Evolutionary conservation across 1,139 yeast species (phyloP), one percentile per base, ranked within the genome.

Genomic region (Schizosaccharomyces versatilis): DNA sequence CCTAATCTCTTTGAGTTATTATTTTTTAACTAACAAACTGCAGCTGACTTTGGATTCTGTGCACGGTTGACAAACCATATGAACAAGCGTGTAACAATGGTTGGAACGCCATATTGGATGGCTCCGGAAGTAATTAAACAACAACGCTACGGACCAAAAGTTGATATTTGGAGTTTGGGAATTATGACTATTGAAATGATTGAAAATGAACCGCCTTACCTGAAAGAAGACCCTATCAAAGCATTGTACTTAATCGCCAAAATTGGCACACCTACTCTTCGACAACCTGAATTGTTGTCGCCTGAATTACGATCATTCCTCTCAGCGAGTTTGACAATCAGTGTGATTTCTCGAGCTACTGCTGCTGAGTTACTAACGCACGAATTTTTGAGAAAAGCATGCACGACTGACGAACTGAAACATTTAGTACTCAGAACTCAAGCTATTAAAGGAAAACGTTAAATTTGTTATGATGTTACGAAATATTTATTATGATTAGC

Each of bases 71-170:
- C 83, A 61, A 97, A 88, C 64, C 73, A 77, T 54, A 81, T 84
- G 58, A 70, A 81, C 59, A 88, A 88, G 68, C 78, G 98, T 67
- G 86, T 94, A 7, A 90, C 98, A 2, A 84, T 90, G 94, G 98
- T 90, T 17, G 98, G 98, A n/a, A 90, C 98, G 0, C 98, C 98
- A 5, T 90, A 90, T 67, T 90, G 98, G 98, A 90, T 90, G 98
- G 98, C 98, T 0, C 98, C 98, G 1, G 98, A 90, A 68, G 95
- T 90, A 57, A 95, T 90, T 19, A 79, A 86, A 8, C 74, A 95
- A 60, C 86, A 88, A 65, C 95, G 86, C 63, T 90, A 90, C 66
- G 98, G 96, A 1, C 94, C 96, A 47, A 88, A 93, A 68, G 95
- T 90, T 56, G 98, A 90, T 68, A 81, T 93, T 54, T 90, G 98